These are phyloP conservation scores for Alliaria petiolata DNA, from an alignment of 345 rosid species.

Conservation along the genomic window DNA sequence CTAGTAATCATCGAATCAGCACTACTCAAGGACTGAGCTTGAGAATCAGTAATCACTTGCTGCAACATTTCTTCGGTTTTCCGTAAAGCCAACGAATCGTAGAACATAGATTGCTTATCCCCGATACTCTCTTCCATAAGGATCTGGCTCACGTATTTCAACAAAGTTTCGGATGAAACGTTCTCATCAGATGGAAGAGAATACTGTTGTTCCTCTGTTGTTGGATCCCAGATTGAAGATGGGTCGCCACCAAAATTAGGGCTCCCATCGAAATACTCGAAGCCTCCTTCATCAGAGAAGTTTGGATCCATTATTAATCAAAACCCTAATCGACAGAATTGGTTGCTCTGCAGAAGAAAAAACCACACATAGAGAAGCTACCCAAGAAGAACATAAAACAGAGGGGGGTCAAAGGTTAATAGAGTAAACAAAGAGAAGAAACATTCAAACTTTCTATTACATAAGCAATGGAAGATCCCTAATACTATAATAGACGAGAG, in stretches of 20 bases:
- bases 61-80: constrained; percentile 61
- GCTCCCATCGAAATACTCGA: constrained; percentile 9
- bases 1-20: constrained; percentile 24
- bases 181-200: constrained; percentile 24
- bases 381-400: background rate
- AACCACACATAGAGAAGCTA: background rate
- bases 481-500: too few species aligned
- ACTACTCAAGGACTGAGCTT: constrained; percentile 21
- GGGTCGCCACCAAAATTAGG: too few species aligned
- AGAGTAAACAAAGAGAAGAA: background rate
- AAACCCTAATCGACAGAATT: background rate
- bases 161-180: constrained; percentile 39
- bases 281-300: background rate
- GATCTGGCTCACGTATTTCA: constrained; percentile 55
- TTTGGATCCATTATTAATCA: constrained; percentile 26
- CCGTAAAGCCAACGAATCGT: constrained; percentile 55
- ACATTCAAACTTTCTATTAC: background rate
- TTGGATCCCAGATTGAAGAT: background rate
- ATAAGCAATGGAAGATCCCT: background rate
- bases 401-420: background rate
- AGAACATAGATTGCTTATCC: constrained; percentile 53
- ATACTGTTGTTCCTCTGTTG: background rate
- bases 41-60: constrained; percentile 48
- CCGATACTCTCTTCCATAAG: constrained; percentile 78
- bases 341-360: background rate